Evolutionary conservation across 768 basidiomycete genomes (phyloP).

Genomic region (Lyophyllum semitale): DNA sequence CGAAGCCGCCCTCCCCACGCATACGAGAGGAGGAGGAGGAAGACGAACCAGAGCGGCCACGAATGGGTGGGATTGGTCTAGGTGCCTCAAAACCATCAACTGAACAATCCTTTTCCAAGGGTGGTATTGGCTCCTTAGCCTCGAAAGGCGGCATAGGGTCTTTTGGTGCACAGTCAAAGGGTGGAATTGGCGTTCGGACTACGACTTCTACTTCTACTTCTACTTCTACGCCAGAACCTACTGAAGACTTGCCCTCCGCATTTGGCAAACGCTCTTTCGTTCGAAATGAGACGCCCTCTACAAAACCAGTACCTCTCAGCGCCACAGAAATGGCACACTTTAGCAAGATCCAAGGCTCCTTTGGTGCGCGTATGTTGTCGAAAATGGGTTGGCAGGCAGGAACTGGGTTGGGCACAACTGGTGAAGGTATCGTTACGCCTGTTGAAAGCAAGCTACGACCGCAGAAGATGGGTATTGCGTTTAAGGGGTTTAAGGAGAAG

Average conservation of each 20-base stretch:
- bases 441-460: slow-evolving; percentile 85
- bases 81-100: slow-evolving; percentile 13
- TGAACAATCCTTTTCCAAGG: slow-evolving; percentile 6
- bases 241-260: slow-evolving; percentile 38
- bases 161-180: slow-evolving; percentile 22
- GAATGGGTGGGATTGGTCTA: slow-evolving; percentile 47
- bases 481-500: slow-evolving; percentile 85
- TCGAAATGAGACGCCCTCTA: slow-evolving; percentile 48
- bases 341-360: slow-evolving; percentile 68
- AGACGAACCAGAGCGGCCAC: slow-evolving; percentile 38
- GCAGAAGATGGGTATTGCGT: slow-evolving; percentile 85
- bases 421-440: slow-evolving; percentile 86
- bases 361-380: slow-evolving; percentile 87
- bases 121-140: slow-evolving; percentile 30
- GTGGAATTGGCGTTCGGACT: slow-evolving; percentile 29
- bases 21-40: slow-evolving; percentile 54
- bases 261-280: slow-evolving; percentile 51
- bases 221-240: slow-evolving; percentile 14
- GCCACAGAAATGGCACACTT: slow-evolving; percentile 80
- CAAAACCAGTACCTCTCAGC: slow-evolving; percentile 56
- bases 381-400: slow-evolving; percentile 97
- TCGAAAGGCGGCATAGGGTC: slow-evolving; percentile 47
- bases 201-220: slow-evolving; percentile 19
- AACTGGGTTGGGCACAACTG: slow-evolving; percentile 70
- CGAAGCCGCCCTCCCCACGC: slow-evolving; percentile 59